phyloP scores from a whole-genome alignment of 78 protist genomes.

The Capsaspora owczarzaki region DNA sequence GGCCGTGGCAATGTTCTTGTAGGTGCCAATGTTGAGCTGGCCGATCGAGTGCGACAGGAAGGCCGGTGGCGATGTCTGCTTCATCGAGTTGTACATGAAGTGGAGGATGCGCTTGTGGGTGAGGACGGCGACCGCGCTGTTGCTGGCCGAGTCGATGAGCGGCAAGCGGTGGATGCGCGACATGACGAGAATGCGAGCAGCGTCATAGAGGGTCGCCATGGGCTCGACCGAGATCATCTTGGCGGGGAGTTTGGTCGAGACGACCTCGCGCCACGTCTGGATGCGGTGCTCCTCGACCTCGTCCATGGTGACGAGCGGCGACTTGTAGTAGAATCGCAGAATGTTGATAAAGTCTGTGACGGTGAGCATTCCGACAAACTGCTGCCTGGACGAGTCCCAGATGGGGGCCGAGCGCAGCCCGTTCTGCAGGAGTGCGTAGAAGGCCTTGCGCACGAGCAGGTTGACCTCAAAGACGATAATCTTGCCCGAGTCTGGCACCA shows the following conservation, averaged over 20 bases:
- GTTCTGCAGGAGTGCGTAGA: slow-evolving; percentile 39
- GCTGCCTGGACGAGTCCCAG: slow-evolving; percentile 49
- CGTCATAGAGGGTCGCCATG: slow-evolving; percentile 10
- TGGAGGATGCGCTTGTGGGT: slow-evolving; percentile 45
- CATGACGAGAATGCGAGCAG: slow-evolving; percentile 5
- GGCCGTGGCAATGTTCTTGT: not conserved
- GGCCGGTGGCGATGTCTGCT: not conserved
- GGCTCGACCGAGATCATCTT: slow-evolving; percentile 17
- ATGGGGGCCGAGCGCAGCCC: slow-evolving; percentile 41
- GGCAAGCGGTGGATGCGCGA: slow-evolving; percentile 47
- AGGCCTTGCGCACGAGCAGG: slow-evolving; percentile 33
- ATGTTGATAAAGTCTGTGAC: slow-evolving; percentile 55
- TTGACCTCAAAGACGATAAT: slow-evolving; percentile 43
- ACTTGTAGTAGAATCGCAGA: slow-evolving; percentile 24
- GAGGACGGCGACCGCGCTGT: slow-evolving; percentile 25
- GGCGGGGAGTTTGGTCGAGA: not conserved
- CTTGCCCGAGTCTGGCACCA: slow-evolving; percentile 35
- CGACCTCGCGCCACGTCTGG: slow-evolving; percentile 36
- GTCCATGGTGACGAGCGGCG: not conserved
- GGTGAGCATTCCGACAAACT: slow-evolving; percentile 47
- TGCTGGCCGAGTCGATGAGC: slow-evolving; percentile 35
- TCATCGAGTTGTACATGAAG: slow-evolving; percentile 12
- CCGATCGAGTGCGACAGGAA: not conserved
- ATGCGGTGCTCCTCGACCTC: slow-evolving; percentile 38
- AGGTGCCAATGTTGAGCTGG: not conserved